Base-by-base conservation (phyloP, 305 asterid species). In the Fraxinus nigra region DNA sequence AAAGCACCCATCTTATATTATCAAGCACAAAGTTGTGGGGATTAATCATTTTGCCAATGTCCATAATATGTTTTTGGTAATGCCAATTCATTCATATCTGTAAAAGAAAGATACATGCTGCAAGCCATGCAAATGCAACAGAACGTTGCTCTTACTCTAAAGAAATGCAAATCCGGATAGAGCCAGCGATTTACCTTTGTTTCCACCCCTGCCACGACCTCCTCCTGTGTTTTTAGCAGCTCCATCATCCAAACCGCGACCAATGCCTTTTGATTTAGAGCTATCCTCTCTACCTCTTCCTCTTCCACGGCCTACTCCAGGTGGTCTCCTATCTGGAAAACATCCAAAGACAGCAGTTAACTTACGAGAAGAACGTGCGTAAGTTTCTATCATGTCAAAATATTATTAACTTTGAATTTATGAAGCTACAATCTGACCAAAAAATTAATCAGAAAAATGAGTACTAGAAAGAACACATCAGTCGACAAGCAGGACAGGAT, bases 271-370 rank as follows among this genome's bases (percentile, higher is more conserved):
- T 65, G 89, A 59, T 85, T 85, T 90, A 5, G 90, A 34, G 73
- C 81, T 79, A 72, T 90, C 93, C 59, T 89, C 92, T 82, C 92
- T 83, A 5, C 90, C 93, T 86, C 93, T 84, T 72, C 94, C 94
- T 84, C 94, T 90, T 85, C 94, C 94, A 75, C 92, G 91, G 73
- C 92, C 92, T 72, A 90, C 92, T 72, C 94, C 94, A 20, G 94
- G 92, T 73, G 94, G 92, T 89, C 85, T 89, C 87, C 94, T 84
- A 78, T 90, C 94, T 90, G 91, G 73, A 82, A 76, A 32, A 46
- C 14, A 26, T 24, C n/a, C 56, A 75, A 75, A 28, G 4, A 75
- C 13, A 59, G 14, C 69, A 37, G 51, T 24, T 40, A 35, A 35
- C 72, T 34, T 51, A 33, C 28, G 1, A 76, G 38, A 75, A 28